Conservation (phyloP, 768 basidiomycete genomes). For the Calocybe cyanea region DNA sequence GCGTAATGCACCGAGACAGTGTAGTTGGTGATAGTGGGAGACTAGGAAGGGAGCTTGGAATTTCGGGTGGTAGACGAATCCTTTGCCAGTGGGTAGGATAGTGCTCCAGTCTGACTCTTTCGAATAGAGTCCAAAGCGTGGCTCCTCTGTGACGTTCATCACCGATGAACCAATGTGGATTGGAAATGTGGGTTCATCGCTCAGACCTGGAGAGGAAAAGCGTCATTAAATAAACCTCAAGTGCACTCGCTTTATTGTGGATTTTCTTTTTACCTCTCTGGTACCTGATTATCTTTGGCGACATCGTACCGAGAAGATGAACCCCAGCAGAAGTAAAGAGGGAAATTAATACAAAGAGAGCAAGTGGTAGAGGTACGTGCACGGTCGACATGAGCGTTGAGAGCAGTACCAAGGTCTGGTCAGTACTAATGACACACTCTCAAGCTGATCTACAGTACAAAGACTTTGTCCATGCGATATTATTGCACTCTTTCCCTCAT, state of each 20-base stretch:
- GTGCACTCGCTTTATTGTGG: background rate
- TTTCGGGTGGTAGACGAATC: constrained; percentile 1
- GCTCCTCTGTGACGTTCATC: background rate
- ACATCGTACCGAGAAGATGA: background rate
- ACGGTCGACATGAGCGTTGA: background rate
- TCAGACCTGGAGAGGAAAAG: background rate
- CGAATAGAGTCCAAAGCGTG: background rate
- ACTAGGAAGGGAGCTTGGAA: constrained; percentile 1
- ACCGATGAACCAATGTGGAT: background rate
- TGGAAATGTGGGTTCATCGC: background rate
- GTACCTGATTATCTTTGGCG: background rate
- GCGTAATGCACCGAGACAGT: background rate
- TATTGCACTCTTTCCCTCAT: background rate
- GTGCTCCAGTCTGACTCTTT: constrained; percentile 1
- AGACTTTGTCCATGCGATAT: background rate
- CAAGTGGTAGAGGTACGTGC: background rate
- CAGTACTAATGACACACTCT: background rate
- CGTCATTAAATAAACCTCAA: background rate
- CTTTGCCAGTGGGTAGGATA: background rate
- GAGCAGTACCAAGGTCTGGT: background rate
- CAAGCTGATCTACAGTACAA: background rate
- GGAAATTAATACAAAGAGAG: background rate
- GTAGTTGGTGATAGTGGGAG: constrained; percentile 4
- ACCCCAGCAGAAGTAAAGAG: background rate
- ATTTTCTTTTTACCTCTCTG: background rate